These are phyloP conservation scores for Hygrophila difformis DNA, from an alignment of 257 asterid species.

Conservation along the genomic window DNA sequence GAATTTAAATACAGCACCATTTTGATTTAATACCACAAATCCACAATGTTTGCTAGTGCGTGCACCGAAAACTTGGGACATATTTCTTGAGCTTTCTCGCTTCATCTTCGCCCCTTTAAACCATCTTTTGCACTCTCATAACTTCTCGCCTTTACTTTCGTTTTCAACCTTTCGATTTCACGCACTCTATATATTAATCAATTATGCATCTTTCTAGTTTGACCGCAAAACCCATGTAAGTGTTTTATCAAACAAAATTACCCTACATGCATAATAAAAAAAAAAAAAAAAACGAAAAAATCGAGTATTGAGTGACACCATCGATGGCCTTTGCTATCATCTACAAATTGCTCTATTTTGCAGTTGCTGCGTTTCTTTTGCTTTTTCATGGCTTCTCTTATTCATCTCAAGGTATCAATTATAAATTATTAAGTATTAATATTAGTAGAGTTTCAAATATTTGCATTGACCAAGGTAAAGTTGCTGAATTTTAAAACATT, in stretches of 20 bases:
- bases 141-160: conserved; percentile 12
- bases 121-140: conserved; percentile 24
- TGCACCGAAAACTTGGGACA: not conserved
- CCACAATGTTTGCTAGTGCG: no score
- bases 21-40: no score
- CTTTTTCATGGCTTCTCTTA: conserved; percentile 37
- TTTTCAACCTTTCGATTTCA: conserved; percentile 1
- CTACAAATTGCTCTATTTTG: conserved; percentile 22
- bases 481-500: not conserved
- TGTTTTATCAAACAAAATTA: no score
- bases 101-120: not conserved
- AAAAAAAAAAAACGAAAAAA: not conserved
- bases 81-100: conserved; percentile 17
- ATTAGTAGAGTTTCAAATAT: no score
- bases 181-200: no score
- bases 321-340: conserved; percentile 18
- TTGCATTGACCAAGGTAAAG: no score
- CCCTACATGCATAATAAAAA: not conserved
- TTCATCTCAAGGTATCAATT: conserved; percentile 28
- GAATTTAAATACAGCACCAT: no score
- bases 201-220: no score
- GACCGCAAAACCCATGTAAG: no score
- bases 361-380: conserved; percentile 25
- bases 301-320: not conserved
- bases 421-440: no score